Percentiles rank a stretch among this genome's conserved stretches.
These are phyloP conservation scores for Drosera spatulata DNA, from an alignment of 179 eudicot species.

Conservation along the genomic window DNA sequence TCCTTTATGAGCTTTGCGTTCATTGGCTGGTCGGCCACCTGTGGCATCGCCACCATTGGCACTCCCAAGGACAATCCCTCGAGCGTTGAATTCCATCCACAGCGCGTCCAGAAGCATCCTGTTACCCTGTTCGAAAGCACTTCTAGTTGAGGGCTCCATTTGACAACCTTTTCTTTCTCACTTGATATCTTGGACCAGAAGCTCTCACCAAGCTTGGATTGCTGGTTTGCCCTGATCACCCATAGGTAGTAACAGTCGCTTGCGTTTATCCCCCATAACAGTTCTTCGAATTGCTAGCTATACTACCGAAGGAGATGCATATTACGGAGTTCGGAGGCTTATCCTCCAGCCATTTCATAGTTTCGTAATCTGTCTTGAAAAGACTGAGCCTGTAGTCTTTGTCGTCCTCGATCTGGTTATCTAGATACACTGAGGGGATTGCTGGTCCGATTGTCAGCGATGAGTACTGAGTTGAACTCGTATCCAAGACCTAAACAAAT, in stretches of 20 bases:
- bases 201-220: constrained; percentile 10
- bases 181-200: constrained; percentile 5
- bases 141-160: constrained; percentile 30
- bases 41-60: constrained; percentile 29
- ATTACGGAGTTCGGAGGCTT: constrained; percentile 14
- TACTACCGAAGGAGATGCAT: constrained; percentile 28
- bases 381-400: constrained; percentile 19
- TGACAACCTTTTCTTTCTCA: constrained; percentile 18
- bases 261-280: constrained; percentile 13
- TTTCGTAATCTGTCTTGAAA: constrained; percentile 17
- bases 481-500: background rate
- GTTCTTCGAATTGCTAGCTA: constrained; percentile 22
- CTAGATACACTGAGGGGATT: constrained; percentile 29
- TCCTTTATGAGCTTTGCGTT: constrained; percentile 6
- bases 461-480: background rate
- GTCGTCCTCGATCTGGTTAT: constrained; percentile 20
- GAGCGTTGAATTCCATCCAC: too few species aligned
- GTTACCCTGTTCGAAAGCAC: constrained; percentile 17
- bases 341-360: constrained; percentile 19
- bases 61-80: constrained; percentile 17
- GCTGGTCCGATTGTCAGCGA: constrained; percentile 25
- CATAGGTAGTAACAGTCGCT: constrained; percentile 17
- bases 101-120: constrained; percentile 16
- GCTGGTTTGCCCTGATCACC: constrained; percentile 24
- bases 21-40: constrained; percentile 17